Percentiles rank a stretch among this genome's conserved stretches.
Conservation (phyloP, 331 rosid genomes). For the Pyrus hybrid region DNA sequence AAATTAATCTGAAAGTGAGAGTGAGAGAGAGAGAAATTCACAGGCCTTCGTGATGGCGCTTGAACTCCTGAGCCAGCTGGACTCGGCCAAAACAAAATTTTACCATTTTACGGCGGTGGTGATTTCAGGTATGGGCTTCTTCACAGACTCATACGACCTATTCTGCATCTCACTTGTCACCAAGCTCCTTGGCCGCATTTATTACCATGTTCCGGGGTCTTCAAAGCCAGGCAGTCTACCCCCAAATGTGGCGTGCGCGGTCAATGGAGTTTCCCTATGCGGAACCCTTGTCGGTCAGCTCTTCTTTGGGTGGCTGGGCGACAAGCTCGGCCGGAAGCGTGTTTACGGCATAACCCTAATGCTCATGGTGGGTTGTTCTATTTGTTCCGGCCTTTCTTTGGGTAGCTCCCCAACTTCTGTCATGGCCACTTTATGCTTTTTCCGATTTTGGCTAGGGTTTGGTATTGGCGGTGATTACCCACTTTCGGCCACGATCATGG, state of each 20-base stretch:
- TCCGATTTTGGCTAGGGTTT: slow-evolving; percentile 75
- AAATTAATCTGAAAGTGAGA: no score
- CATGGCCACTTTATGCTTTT: slow-evolving; percentile 55
- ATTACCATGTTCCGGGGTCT: slow-evolving; percentile 26
- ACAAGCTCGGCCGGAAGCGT: slow-evolving; percentile 58
- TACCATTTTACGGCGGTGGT: slow-evolving; percentile 50
- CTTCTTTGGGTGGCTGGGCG: slow-evolving; percentile 79
- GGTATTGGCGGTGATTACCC: slow-evolving; percentile 90
- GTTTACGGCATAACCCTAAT: slow-evolving; percentile 65
- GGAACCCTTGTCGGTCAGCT: slow-evolving; percentile 54
- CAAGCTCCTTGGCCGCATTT: slow-evolving; percentile 63
- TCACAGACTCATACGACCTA: slow-evolving; percentile 71
- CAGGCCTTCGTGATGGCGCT: slow-evolving; percentile 10
- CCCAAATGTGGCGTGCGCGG: slow-evolving; percentile 39
- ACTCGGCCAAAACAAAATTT: slow-evolving; percentile 44
- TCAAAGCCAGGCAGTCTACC: slow-evolving; percentile 51
- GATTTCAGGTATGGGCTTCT: slow-evolving; percentile 77
- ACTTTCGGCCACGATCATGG: slow-evolving; percentile 78
- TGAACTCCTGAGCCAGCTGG: slow-evolving; percentile 31
- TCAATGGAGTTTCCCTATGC: slow-evolving; percentile 62
- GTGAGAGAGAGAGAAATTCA: background rate
- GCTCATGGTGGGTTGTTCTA: slow-evolving; percentile 57
- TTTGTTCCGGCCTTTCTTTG: slow-evolving; percentile 63
- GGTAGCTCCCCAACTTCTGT: slow-evolving; percentile 42
- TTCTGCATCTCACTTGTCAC: slow-evolving; percentile 66